Evolutionary conservation across 441 rosid genomes (phyloP).

Genomic region (Croton laevigatus): DNA sequence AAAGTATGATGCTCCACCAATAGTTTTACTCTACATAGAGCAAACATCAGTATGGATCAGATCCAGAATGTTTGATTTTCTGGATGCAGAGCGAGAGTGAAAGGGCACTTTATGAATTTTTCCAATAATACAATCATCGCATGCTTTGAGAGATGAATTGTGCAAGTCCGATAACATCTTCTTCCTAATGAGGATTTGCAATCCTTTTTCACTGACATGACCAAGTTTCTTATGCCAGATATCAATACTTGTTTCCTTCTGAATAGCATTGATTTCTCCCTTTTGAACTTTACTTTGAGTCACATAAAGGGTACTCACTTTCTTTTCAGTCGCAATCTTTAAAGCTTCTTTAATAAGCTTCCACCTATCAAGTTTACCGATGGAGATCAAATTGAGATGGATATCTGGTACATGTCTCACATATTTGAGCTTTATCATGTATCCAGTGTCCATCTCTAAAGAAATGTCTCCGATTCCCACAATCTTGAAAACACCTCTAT

Average conservation of each 20-base stretch:
- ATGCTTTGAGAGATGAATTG: background rate
- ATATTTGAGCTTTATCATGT: background rate
- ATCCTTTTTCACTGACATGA: background rate
- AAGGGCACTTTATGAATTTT: background rate
- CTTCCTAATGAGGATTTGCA: background rate
- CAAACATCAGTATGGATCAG: background rate
- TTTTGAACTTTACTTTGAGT: too few species aligned
- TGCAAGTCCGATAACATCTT: background rate
- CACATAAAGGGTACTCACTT: background rate
- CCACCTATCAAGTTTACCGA: background rate
- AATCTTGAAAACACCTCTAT: background rate
- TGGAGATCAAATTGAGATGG: background rate
- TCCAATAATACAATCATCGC: background rate
- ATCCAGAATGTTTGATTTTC: background rate
- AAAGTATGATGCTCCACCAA: background rate
- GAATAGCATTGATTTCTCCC: background rate
- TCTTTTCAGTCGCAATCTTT: background rate
- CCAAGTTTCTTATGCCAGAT: background rate
- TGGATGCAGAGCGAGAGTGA: background rate
- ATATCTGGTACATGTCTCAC: background rate
- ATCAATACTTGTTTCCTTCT: background rate
- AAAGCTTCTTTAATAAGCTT: background rate
- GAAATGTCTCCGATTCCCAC: background rate
- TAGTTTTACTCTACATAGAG: background rate
- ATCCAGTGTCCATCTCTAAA: background rate